phyloP scores from a whole-genome alignment of 2,329 filamentous ascomycete species.

The Purpureocillium lavendulum region DNA sequence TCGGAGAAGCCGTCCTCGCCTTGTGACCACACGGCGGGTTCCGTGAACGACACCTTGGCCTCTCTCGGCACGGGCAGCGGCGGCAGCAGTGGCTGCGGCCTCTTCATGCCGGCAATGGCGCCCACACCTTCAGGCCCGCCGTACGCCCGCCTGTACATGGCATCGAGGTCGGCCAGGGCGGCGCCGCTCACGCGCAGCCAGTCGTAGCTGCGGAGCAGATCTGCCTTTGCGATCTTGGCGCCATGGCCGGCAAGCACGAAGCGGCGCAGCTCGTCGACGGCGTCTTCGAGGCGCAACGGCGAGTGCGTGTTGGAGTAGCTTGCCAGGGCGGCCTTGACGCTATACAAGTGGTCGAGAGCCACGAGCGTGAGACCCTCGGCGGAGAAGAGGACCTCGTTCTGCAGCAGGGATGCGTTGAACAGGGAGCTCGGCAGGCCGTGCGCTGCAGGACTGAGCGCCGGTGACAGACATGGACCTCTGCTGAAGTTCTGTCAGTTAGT shows the following conservation, averaged over 20 bases:
- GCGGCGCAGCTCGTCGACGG: slow-evolving; percentile 54
- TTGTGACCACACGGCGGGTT: slow-evolving; percentile 11
- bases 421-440: slow-evolving; percentile 42
- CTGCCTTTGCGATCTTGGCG: slow-evolving; percentile 37
- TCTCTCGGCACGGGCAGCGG: slow-evolving; percentile 1
- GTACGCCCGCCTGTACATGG: slow-evolving; percentile 48
- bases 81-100: not conserved
- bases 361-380: slow-evolving; percentile 51
- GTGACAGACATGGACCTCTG: slow-evolving; percentile 30
- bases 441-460: slow-evolving; percentile 31
- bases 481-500: not conserved
- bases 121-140: slow-evolving; percentile 37
- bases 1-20: slow-evolving; percentile 11
- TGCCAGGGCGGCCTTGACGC: slow-evolving; percentile 52
- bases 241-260: slow-evolving; percentile 47
- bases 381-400: slow-evolving; percentile 54
- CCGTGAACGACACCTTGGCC: not conserved
- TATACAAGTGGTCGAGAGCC: slow-evolving; percentile 54
- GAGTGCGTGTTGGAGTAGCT: slow-evolving; percentile 42
- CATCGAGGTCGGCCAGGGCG: slow-evolving; percentile 45
- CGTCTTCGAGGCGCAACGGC: slow-evolving; percentile 43
- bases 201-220: slow-evolving; percentile 46
- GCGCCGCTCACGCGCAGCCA: slow-evolving; percentile 44
- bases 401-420: slow-evolving; percentile 45
- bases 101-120: slow-evolving; percentile 34